Conservation (phyloP, 768 basidiomycete species). For the Dentipellis sp. region DNA sequence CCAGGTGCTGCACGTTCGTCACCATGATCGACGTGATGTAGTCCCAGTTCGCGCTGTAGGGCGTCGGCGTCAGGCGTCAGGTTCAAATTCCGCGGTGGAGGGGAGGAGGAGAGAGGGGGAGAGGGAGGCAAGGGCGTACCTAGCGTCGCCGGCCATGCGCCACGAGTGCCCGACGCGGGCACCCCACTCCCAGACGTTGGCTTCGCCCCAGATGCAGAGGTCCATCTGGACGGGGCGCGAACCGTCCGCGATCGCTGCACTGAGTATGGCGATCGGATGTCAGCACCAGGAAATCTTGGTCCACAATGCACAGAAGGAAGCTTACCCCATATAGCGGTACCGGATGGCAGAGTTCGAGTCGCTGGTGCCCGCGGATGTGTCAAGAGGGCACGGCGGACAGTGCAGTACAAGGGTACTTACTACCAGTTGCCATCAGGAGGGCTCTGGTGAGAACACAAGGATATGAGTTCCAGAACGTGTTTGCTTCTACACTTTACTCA, state of each 20-base stretch:
- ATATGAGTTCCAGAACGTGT: neutral
- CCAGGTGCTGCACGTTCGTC: slow-evolving; percentile 32
- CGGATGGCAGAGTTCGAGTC: slow-evolving; percentile 51
- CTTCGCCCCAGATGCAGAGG: slow-evolving; percentile 47
- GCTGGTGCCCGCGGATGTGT: slow-evolving; percentile 17
- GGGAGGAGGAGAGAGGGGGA: no score
- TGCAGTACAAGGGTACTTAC: slow-evolving; percentile 22
- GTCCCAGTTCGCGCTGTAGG: slow-evolving; percentile 34
- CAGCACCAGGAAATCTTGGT: neutral
- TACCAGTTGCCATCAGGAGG: slow-evolving; percentile 38
- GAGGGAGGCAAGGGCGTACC: no score
- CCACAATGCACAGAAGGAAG: neutral
- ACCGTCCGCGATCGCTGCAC: slow-evolving; percentile 35
- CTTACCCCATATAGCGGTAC: slow-evolving; percentile 47
- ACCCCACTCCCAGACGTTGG: slow-evolving; percentile 52
- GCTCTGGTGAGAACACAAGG: slow-evolving; percentile 15
- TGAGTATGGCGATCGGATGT: slow-evolving; percentile 11
- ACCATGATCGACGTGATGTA: slow-evolving; percentile 38
- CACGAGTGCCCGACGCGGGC: slow-evolving; percentile 46
- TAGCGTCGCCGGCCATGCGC: slow-evolving; percentile 42
- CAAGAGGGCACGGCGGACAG: neutral
- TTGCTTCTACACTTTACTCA: slow-evolving; percentile 14
- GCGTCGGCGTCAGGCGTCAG: neutral
- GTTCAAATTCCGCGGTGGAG: no score
- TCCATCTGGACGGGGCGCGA: slow-evolving; percentile 38